Evolutionary conservation across 225 moss, liverwort and hornwort species (phyloP), one percentile per base, ranked within the genome.

Genomic region (Bryum argenteum): DNA sequence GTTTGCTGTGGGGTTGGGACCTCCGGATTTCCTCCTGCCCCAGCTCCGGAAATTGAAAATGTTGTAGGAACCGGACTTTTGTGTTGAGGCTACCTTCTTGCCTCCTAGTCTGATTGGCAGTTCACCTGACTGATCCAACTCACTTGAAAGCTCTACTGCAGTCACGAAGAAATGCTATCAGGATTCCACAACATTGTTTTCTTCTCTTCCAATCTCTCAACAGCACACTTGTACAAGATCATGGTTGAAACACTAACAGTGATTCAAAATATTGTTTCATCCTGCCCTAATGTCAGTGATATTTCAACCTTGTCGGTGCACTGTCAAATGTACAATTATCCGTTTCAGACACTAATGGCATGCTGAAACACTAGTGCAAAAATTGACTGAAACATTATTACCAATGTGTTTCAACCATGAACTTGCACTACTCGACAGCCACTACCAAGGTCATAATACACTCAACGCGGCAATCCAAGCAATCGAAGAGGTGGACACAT

Each of bases 1-100:
- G 48, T 68, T 83, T 28, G 20, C 1, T 6, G 22, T 12, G 38
- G 51, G 11, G 58, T 17, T 23, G 14, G 3, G 4, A 24, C 39
- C 56, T 42, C 2, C 20, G 0, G 18, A 12, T 60, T 83, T 86
- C 18, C 75, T 86, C 78, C 66, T 80, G 39, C 83, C 72, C 86
- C 83, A 77, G 62, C 45, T 55, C 57, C 71, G 57, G 21, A 86
- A 73, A 20, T 65, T 80, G 65, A 86, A 77, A 10, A 86, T 71
- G 42, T 71, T 79, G 60, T 71, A 75, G 15, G 78, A 76, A 20
- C 78, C 71, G 12, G 81, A 73, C 57, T 77, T 80, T 10, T 41
- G 75, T 6, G 58, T 62, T 3, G 80, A 43, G 8, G 67, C 43
- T 8, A 48, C 9, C 40, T 78, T 81, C 68, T 60, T 81, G 61